Evolutionary conservation across 2,329 filamentous ascomycete species (phyloP).

Genomic region (Scolecobasidium constrictum): DNA sequence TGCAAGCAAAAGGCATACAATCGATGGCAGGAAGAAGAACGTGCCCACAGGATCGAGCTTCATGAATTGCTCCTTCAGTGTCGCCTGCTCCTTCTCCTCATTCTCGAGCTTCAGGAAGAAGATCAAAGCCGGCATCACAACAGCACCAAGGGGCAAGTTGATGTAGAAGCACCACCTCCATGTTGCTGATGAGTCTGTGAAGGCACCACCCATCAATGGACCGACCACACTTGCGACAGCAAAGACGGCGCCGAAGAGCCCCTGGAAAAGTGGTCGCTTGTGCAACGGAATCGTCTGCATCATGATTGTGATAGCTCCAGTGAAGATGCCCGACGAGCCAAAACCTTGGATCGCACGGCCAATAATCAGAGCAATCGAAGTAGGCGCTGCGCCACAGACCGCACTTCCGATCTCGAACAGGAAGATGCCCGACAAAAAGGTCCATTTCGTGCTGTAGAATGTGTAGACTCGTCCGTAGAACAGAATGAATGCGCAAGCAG

Average conservation of each 20-base stretch:
- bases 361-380: constrained; percentile 12
- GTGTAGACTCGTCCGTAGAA: constrained; percentile 12
- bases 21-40: constrained; percentile 21
- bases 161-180: constrained; percentile 19
- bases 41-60: constrained; percentile 25
- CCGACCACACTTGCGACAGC: constrained; percentile 11
- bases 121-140: constrained; percentile 12
- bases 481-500: constrained; percentile 9
- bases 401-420: constrained; percentile 13
- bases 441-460: constrained; percentile 10
- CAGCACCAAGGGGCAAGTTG: constrained; percentile 17
- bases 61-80: constrained; percentile 9
- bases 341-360: constrained; percentile 14
- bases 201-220: constrained; percentile 16
- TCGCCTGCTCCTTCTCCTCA: constrained; percentile 9
- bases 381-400: constrained; percentile 13
- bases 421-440: constrained; percentile 8
- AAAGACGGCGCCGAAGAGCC: constrained; percentile 11
- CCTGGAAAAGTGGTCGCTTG: constrained; percentile 13
- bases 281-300: constrained; percentile 11
- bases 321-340: constrained; percentile 12
- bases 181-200: constrained; percentile 10
- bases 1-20: constrained; percentile 22
- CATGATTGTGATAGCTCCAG: constrained; percentile 12
- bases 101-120: constrained; percentile 11